Evolutionary conservation across 768 basidiomycete genomes (phyloP).

Genomic region (button mushroom (Agaricus bisporus)): DNA sequence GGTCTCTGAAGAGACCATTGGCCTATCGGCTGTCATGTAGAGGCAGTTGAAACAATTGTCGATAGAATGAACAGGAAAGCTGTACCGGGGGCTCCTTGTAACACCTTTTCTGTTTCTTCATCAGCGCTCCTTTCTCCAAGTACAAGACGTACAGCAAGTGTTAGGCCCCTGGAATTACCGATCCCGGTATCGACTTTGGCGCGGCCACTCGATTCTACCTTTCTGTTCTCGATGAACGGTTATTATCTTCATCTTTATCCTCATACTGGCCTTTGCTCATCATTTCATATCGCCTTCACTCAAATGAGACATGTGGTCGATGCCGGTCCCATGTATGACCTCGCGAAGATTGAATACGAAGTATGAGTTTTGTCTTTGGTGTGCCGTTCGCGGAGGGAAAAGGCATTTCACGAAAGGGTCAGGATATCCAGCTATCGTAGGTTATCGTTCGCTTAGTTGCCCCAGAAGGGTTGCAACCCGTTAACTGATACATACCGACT

Average conservation of each 20-base stretch:
- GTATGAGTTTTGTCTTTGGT: slow-evolving; percentile 22
- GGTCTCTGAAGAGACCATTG: too few relatives aligned
- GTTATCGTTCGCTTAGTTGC: slow-evolving; percentile 31
- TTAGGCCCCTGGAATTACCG: slow-evolving; percentile 37
- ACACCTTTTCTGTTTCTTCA: slow-evolving; percentile 17
- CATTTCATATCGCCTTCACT: slow-evolving; percentile 35
- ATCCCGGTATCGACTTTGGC: slow-evolving; percentile 11
- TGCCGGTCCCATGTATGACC: too few relatives aligned
- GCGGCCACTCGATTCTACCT: slow-evolving; percentile 38
- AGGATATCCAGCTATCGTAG: background rate
- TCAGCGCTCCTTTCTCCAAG: slow-evolving; percentile 27
- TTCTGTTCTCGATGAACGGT: slow-evolving; percentile 33
- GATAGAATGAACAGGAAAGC: too few relatives aligned
- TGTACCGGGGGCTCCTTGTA: too few relatives aligned
- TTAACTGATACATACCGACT: slow-evolving; percentile 20
- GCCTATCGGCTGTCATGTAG: too few relatives aligned
- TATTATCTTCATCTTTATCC: slow-evolving; percentile 36
- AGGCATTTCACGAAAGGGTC: slow-evolving; percentile 19
- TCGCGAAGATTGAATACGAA: slow-evolving; percentile 13
- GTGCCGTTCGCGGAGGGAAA: slow-evolving; percentile 27
- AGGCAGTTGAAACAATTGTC: too few relatives aligned
- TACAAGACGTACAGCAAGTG: slow-evolving; percentile 21
- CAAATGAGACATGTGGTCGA: slow-evolving; percentile 10
- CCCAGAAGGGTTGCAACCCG: slow-evolving; percentile 25
- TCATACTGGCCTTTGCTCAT: slow-evolving; percentile 32